Evolutionary conservation across 1,139 yeast genomes (phyloP), one percentile per base, ranked within the genome.

Genomic region (Meyerozyma elateridarum): DNA sequence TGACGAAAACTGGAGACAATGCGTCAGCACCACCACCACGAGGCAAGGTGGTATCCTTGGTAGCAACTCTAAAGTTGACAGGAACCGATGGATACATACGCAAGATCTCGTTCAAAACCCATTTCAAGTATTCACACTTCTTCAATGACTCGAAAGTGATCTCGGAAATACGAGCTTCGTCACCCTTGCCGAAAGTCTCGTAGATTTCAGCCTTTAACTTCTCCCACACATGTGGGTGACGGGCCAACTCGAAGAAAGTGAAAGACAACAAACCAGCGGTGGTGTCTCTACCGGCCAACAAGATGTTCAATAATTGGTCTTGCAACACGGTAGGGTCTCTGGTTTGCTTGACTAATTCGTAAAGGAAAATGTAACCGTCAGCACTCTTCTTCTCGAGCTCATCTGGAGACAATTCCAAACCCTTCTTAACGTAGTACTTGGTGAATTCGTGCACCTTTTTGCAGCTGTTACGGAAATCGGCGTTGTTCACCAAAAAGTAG

Each of bases 281-380:
- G 24, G 62, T 58, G 36, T 55, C 56, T 37, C 64, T 45, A 15
- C 62, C 64, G 12, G 63, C 64, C 29, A 58, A 45, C 52, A 57
- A 48, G 26, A 58, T 56, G 36, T 54, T 56, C 40, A 58, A 44
- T 22, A 52, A 41, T 39, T 57, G 59, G 36, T 58, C 62, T 30
- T 49, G 48, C 36, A 58, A 49, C 8, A 54, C 41, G 16, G 39
- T 40, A 3, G 49, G 53, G 39, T 57, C 49, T 31, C 54, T 48
- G 2, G 60, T 55, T 25, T 46, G 48, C 36, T 53, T 54, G 8
- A 49, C 58, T 34, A 57, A 47, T 39, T 57, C 61, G 34, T 54
- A 54, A 31, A 58, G 47, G 35, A 58, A 52, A 6, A 47, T 39
- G 37, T 56, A 56, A 5, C 54, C 54, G 25, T 41, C 49, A 18